Base-by-base conservation (phyloP, 768 basidiomycete species). In the Rhodosporidiobolus sp. region DNA sequence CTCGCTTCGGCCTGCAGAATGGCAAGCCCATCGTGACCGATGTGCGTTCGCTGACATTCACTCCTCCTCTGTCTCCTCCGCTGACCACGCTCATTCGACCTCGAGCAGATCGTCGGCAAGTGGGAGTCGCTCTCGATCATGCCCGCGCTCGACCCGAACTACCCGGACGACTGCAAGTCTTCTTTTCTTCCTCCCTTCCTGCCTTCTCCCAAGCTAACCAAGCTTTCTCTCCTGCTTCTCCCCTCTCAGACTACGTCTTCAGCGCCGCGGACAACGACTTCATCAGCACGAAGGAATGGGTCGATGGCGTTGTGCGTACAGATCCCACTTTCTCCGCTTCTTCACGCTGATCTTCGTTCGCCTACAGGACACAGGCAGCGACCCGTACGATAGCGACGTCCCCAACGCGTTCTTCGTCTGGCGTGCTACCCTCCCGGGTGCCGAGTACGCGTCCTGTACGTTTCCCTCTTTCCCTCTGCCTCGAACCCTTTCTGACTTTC, bases 91-190 rank as follows among this genome's bases (percentile, higher is more conserved):
- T 43, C 14, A 43, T 14, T 43, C 14, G n/a, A n/a, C 38, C 38
- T 43, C 8, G 38, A 7, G 38, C 38, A 43, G 38, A 85, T 89
- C 60, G 84, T 85, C 70, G 85, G 84, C 0, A 89, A 89, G 80
- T 89, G 88, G 87, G 88, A 89, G 77, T 86, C 86, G 2, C 81
- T 88, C 22, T 85, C 87, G 14, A 81, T 89, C 12, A 87, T 86
- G 5, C 84, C 88, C 0, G 84, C 84, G 28, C 78, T 82, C 19
- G 87, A 87, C 70, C 79, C 83, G 3, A 79, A 74, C 1, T 84
- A 81, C 79, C 88, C 88, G 0, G 80, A 89, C 72, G 61, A 45
- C 38, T 28, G 54, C 4, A 24, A 20, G 32, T 34, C 3, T 28
- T 28, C 54, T 28, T 20, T 34, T 34, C 32, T 28, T 32, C 16